A percentile compares a stretch with the other conserved stretches of the same genome.
phyloP scores from a whole-genome alignment of 176 grass and related monocot genomes.

The Neostapfia colusana region DNA sequence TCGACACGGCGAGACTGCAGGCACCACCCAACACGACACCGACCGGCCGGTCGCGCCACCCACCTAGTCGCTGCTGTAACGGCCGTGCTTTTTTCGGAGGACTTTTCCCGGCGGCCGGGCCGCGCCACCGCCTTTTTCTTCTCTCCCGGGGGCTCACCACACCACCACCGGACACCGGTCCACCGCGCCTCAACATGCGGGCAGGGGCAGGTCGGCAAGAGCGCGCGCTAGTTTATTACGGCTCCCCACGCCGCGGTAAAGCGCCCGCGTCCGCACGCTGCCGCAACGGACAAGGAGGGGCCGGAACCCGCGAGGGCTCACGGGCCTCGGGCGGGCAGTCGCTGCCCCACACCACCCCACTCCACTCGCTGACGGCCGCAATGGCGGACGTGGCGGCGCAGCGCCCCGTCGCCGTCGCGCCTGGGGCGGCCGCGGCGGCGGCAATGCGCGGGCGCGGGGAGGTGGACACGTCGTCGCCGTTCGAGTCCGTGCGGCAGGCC shows the following conservation, averaged over 20 bases:
- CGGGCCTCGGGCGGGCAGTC: neutral
- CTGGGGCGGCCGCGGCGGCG: neutral
- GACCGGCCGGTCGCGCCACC: neutral
- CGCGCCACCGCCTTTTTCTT: neutral
- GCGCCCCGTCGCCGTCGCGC: conserved; percentile 17
- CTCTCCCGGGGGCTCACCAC: neutral
- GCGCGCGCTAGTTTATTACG: conserved; percentile 18
- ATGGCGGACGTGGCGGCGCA: conserved; percentile 30
- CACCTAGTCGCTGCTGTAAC: neutral
- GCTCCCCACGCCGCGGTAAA: conserved; percentile 6
- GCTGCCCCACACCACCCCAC: neutral
- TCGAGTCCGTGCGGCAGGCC: conserved; percentile 81
- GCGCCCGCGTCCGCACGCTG: neutral
- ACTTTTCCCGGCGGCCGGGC: neutral
- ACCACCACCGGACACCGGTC: neutral
- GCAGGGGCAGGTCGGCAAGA: neutral
- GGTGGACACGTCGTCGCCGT: conserved; percentile 86
- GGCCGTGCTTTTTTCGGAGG: neutral
- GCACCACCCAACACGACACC: neutral
- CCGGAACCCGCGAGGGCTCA: conserved; percentile 27
- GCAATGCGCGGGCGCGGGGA: conserved; percentile 54
- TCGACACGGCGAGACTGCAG: neutral
- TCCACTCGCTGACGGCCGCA: neutral
- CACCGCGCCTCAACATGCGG: neutral
- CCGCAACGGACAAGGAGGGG: conserved; percentile 25